These are phyloP conservation scores for Pseudogymnoascus sp. DNA, from an alignment of 2,329 filamentous ascomycete species.

Conservation along the genomic window DNA sequence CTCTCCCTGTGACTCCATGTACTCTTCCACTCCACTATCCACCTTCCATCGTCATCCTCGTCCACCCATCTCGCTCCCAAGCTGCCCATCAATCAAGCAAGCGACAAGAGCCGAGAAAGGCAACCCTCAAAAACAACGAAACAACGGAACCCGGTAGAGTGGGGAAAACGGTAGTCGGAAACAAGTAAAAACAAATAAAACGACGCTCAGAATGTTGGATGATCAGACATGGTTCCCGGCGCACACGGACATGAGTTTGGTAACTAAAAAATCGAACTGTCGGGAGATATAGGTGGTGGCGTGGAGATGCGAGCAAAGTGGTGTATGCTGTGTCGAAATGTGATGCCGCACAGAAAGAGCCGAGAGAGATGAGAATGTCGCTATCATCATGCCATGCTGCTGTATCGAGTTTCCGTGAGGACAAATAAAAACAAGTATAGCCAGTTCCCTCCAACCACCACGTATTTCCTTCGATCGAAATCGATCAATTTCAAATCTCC, in stretches of 20 bases:
- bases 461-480: background rate
- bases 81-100: background rate
- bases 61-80: background rate
- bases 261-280: background rate
- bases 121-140: background rate
- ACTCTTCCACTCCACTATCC: background rate
- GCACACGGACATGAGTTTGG: background rate
- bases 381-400: conserved; percentile 4
- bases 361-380: background rate
- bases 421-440: conserved; percentile 4
- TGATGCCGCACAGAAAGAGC: background rate
- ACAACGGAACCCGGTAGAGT: background rate
- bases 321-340: background rate
- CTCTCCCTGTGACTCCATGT: background rate
- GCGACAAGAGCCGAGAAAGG: background rate
- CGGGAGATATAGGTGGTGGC: background rate
- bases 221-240: conserved; percentile 4
- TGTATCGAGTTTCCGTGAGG: conserved; percentile 4
- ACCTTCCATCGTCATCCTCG: background rate
- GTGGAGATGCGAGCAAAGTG: background rate
- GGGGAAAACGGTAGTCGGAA: background rate
- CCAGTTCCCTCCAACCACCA: background rate
- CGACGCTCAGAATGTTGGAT: conserved; percentile 6
- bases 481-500: background rate
- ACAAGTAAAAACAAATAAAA: background rate